phyloP scores from a whole-genome alignment of 2,329 filamentous ascomycete genomes.

The Ascochyta fabae region DNA sequence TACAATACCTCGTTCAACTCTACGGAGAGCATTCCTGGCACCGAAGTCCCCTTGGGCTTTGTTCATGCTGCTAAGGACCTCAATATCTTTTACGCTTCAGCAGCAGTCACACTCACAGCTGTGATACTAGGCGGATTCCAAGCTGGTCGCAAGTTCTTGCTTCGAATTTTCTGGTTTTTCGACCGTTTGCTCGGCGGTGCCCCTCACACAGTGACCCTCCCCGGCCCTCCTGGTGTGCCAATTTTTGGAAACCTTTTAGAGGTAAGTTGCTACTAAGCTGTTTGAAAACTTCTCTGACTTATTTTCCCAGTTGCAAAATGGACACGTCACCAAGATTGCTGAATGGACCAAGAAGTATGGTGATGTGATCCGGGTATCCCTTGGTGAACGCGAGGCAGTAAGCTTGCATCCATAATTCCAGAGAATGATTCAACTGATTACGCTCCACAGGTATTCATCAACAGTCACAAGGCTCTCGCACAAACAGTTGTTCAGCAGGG shows the following conservation, averaged over 20 bases:
- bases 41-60: too few relatives aligned
- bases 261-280: background rate
- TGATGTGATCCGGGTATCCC: background rate
- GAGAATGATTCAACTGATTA: too few relatives aligned
- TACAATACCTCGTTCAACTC: too few relatives aligned
- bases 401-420: background rate
- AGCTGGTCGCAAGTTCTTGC: background rate
- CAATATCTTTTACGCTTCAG: background rate
- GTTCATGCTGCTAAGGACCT: background rate
- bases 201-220: background rate
- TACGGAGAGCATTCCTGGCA: too few relatives aligned
- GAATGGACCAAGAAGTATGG: conserved; percentile 4
- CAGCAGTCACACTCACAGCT: background rate
- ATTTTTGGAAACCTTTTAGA: background rate
- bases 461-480: conserved; percentile 1
- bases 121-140: background rate
- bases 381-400: conserved; percentile 1
- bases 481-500: background rate
- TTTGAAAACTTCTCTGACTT: background rate
- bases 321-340: background rate
- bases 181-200: background rate
- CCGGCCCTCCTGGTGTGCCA: background rate
- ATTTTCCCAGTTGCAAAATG: background rate
- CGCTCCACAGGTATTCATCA: background rate
- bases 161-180: background rate